A percentile compares a stretch with the other conserved stretches of the same genome.
Conservation (phyloP, 208 protist species). For the Acanthamoeba triangularis region DNA sequence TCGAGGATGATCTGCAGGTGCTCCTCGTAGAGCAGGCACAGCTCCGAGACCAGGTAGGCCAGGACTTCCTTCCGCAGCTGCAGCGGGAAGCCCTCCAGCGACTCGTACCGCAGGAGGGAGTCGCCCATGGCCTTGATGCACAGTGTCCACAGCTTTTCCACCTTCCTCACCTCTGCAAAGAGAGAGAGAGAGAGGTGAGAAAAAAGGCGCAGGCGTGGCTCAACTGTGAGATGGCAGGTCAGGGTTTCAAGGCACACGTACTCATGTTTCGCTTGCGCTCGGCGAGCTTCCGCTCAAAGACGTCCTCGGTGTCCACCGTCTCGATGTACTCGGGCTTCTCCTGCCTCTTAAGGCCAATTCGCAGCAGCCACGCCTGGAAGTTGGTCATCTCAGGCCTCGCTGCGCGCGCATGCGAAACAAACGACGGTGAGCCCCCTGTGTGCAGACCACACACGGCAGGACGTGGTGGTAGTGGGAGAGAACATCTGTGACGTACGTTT, state of each 20-base stretch:
- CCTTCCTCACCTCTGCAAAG: not conserved
- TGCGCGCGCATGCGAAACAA: not conserved
- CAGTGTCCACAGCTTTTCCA: not conserved
- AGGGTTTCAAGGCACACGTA: not conserved
- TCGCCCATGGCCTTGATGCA: slow-evolving; percentile 53
- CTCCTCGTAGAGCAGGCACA: slow-evolving; percentile 27
- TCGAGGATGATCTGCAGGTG: slow-evolving; percentile 37
- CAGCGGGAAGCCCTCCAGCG: slow-evolving; percentile 48
- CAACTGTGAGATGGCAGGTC: not conserved
- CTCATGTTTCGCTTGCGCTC: not conserved
- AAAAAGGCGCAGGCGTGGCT: not conserved
- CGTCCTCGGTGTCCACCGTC: not conserved
- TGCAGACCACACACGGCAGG: not conserved
- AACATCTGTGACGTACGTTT: not conserved
- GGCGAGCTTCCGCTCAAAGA: slow-evolving; percentile 30
- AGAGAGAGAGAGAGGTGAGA: not conserved
- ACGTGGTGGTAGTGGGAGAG: too few relatives aligned
- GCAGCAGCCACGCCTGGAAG: slow-evolving; percentile 35
- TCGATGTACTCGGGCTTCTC: slow-evolving; percentile 38
- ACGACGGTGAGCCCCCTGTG: too few relatives aligned
- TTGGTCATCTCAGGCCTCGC: not conserved
- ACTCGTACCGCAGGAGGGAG: slow-evolving; percentile 48
- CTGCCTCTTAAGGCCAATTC: slow-evolving; percentile 19
- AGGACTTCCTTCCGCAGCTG: slow-evolving; percentile 10
- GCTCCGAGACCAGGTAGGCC: not conserved